Percentiles rank a stretch among this genome's conserved stretches.
These are phyloP conservation scores for Fusarium secorum DNA, from an alignment of 2,329 filamentous ascomycete species.

Conservation along the genomic window DNA sequence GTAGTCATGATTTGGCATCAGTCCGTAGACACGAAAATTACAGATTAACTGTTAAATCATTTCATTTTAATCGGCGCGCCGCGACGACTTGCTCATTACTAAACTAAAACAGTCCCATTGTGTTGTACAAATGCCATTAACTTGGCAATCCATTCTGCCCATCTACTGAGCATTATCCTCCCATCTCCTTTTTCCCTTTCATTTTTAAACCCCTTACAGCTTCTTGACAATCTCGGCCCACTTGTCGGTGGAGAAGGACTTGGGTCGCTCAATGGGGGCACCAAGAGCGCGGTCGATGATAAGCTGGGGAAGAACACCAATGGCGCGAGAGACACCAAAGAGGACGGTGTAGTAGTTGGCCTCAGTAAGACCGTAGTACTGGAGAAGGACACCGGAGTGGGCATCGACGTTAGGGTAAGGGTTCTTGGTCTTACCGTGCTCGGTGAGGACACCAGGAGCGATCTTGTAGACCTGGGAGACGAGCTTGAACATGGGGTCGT, in stretches of 20 bases:
- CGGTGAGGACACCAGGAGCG: slow-evolving; percentile 93
- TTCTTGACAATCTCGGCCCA: slow-evolving; percentile 94
- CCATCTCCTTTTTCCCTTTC: slow-evolving; percentile 24
- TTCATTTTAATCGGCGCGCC: slow-evolving; percentile 37
- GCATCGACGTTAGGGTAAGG: slow-evolving; percentile 98
- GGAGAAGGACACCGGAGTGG: slow-evolving; percentile 98
- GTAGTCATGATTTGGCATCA: not conserved
- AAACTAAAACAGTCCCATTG: slow-evolving; percentile 42
- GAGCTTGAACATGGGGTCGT: slow-evolving; percentile 99
- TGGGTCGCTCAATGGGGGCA: slow-evolving; percentile 96
- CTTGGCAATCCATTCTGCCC: slow-evolving; percentile 35
- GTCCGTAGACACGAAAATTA: not conserved
- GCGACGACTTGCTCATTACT: slow-evolving; percentile 42
- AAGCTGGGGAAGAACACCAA: slow-evolving; percentile 98
- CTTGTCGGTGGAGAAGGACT: slow-evolving; percentile 97
- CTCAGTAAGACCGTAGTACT: slow-evolving; percentile 99
- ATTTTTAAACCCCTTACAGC: slow-evolving; percentile 67
- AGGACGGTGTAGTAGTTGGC: slow-evolving; percentile 99
- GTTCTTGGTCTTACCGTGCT: slow-evolving; percentile 99
- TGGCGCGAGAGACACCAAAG: slow-evolving; percentile 97
- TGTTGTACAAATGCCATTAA: slow-evolving; percentile 43
- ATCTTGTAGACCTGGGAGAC: slow-evolving; percentile 99
- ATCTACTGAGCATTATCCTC: slow-evolving; percentile 29
- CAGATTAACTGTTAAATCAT: slow-evolving; percentile 36
- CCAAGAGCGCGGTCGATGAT: slow-evolving; percentile 99